Evolutionary conservation across 768 basidiomycete genomes (phyloP).

Genomic region (Naganishia vaughanmartiniae): DNA sequence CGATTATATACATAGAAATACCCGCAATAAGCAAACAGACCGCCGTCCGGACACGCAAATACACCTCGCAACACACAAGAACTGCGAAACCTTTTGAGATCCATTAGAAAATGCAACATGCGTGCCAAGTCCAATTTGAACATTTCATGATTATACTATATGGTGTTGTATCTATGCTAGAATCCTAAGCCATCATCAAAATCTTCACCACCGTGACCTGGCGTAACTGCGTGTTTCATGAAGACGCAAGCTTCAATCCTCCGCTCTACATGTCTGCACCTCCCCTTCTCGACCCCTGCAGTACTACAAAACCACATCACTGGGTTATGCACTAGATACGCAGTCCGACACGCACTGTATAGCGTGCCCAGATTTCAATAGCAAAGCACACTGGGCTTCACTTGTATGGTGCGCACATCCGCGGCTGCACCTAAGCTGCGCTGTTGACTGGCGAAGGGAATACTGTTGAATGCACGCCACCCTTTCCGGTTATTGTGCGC

Average conservation of each 20-base stretch:
- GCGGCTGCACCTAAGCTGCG: not conserved
- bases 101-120: not conserved
- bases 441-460: not conserved
- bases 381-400: not conserved
- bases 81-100: too few species aligned
- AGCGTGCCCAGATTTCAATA: not conserved
- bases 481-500: not conserved
- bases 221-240: not conserved
- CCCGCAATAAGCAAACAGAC: not conserved
- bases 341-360: not conserved
- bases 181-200: not conserved
- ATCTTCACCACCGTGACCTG: not conserved
- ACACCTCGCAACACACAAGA: too few species aligned
- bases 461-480: not conserved
- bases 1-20: conserved; percentile 1
- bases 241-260: not conserved
- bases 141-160: not conserved
- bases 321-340: not conserved
- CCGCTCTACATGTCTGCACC: not conserved
- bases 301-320: not conserved
- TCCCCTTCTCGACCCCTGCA: too few species aligned
- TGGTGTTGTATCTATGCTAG: not conserved
- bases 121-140: not conserved
- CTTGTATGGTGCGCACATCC: not conserved
- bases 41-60: too few species aligned